These are phyloP conservation scores for Talaromyces verruculosus DNA, from an alignment of 2,329 filamentous ascomycete species.

Conservation along the genomic window DNA sequence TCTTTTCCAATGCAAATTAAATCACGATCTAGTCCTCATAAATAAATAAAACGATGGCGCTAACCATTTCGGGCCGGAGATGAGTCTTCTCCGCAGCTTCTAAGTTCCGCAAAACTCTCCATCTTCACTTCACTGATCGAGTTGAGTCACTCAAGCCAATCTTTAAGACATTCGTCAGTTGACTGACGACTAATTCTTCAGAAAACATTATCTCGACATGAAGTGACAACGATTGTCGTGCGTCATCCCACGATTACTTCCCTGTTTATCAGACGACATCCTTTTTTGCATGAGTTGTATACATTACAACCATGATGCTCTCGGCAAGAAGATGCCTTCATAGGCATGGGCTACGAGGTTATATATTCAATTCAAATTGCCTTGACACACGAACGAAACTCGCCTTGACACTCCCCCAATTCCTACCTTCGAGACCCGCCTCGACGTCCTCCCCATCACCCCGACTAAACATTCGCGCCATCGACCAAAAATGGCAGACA, in stretches of 20 bases:
- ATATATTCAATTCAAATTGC: not conserved
- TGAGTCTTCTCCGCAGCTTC: constrained; percentile 20
- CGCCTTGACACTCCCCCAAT: not conserved
- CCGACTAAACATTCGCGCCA: constrained; percentile 45
- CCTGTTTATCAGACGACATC: not conserved
- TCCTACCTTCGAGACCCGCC: constrained; percentile 24
- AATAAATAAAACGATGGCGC: not conserved
- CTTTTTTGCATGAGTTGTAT: not conserved
- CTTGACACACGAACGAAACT: not conserved
- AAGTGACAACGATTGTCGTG: not conserved
- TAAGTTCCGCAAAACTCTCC: not conserved
- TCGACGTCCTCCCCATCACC: constrained; percentile 27
- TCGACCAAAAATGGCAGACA: constrained; percentile 57
- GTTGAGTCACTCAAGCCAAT: not conserved
- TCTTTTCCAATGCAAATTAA: not conserved
- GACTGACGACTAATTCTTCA: no score
- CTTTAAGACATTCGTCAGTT: no score
- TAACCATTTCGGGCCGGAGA: constrained; percentile 22
- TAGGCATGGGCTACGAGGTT: not conserved
- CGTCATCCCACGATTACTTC: not conserved
- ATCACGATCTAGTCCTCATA: not conserved
- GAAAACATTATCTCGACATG: not conserved
- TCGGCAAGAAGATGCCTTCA: not conserved
- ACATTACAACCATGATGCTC: not conserved
- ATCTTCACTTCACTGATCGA: not conserved